A percentile compares a stretch with the other conserved stretches of the same genome.
Conservation (phyloP, 176 grass and related monocot genomes). For the Guadua angustifolia region DNA sequence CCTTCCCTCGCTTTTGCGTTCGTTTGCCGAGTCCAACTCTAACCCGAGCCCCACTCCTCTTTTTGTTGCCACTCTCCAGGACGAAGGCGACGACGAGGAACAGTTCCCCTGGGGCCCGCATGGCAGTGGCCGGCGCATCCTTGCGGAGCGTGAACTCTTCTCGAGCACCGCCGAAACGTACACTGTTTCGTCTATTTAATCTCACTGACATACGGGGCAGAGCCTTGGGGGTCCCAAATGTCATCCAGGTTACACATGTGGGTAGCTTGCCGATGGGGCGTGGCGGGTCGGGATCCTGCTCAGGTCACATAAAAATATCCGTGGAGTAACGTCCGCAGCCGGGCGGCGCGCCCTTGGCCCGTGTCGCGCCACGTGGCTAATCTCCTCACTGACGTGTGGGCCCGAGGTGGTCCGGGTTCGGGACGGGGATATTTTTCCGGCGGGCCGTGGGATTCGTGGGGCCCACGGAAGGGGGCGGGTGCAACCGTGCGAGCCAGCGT, state of each 20-base stretch:
- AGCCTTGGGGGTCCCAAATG: accelerated
- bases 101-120: not conserved
- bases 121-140: not conserved
- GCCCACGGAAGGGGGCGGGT: not conserved
- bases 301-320: constrained; percentile 20
- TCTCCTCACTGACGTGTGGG: not conserved
- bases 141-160: not conserved
- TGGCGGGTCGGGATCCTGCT: not conserved
- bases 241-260: not conserved
- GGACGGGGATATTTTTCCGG: not conserved
- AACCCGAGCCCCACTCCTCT: not conserved
- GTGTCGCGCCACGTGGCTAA: not conserved
- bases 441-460: not conserved
- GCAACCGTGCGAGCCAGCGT: not conserved
- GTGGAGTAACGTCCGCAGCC: not conserved
- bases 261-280: not conserved
- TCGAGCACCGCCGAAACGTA: not conserved
- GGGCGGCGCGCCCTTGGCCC: not conserved
- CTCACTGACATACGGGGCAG: not conserved
- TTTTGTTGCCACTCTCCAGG: constrained; percentile 22
- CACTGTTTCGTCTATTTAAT: accelerated
- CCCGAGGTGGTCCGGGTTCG: not conserved
- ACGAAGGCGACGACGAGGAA: constrained; percentile 34
- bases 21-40: constrained; percentile 29
- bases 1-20: not conserved